These are phyloP conservation scores for Stenogyne calaminthoides DNA, from an alignment of 305 asterid species.

Conservation along the genomic window DNA sequence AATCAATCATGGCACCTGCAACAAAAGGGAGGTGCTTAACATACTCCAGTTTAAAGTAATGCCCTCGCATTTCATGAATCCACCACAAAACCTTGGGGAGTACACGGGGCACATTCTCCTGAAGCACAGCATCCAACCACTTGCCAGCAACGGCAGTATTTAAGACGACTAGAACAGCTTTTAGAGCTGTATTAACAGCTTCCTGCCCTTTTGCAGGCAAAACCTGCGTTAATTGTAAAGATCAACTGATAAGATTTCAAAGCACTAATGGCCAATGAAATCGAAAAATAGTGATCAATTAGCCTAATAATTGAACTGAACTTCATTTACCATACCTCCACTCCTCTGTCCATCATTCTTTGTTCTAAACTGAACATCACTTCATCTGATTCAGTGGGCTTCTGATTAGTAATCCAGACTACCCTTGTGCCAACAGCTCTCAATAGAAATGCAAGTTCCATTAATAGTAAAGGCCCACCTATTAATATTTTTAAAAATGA, in stretches of 20 bases:
- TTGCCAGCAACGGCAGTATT: slow-evolving; percentile 98
- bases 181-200: slow-evolving; percentile 76
- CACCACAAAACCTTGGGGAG: slow-evolving; percentile 99
- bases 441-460: slow-evolving; percentile 96
- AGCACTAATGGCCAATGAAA: slow-evolving; percentile 2
- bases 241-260: slow-evolving; percentile 1
- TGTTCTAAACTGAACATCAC: slow-evolving; percentile 75
- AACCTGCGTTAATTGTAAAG: slow-evolving; percentile 49
- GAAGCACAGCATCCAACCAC: slow-evolving; percentile 93
- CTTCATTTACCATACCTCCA: slow-evolving; percentile 52
- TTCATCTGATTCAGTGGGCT: slow-evolving; percentile 63
- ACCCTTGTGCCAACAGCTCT: slow-evolving; percentile 82
- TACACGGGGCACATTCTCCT: slow-evolving; percentile 68
- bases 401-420: slow-evolving; percentile 89
- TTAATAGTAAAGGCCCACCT: slow-evolving; percentile 91
- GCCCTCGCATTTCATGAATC: slow-evolving; percentile 99
- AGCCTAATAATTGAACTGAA: slow-evolving; percentile 19
- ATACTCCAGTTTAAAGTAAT: slow-evolving; percentile 92
- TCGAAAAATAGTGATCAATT: slow-evolving; percentile 14
- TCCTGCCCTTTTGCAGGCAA: slow-evolving; percentile 76
- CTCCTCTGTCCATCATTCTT: slow-evolving; percentile 80
- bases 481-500: slow-evolving; percentile 21
- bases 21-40: slow-evolving; percentile 98
- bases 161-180: slow-evolving; percentile 79
- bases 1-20: slow-evolving; percentile 99